phyloP scores from a whole-genome alignment of 2,329 filamentous ascomycete species.

The Alternaria angustiovoidea region DNA sequence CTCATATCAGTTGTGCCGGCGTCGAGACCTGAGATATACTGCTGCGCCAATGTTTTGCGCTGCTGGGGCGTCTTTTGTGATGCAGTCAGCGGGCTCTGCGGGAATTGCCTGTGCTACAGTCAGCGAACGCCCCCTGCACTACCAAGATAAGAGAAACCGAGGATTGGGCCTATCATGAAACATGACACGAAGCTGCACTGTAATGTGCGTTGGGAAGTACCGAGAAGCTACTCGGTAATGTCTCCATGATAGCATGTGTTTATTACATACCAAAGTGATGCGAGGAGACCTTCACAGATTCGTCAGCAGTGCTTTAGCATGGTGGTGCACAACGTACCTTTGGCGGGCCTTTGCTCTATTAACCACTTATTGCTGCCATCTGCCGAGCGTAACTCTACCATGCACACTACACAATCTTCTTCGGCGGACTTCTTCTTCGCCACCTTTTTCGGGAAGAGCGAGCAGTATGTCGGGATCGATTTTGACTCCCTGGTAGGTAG shows the following conservation, averaged over 20 bases:
- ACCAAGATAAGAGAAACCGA: slow-evolving; percentile 4
- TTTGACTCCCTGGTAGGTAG: slow-evolving; percentile 15
- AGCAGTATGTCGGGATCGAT: slow-evolving; percentile 37
- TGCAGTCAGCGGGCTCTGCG: slow-evolving; percentile 33
- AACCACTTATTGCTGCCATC: slow-evolving; percentile 39
- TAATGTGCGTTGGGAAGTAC: background rate
- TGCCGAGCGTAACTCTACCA: slow-evolving; percentile 31
- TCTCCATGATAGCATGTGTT: background rate
- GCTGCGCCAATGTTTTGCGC: slow-evolving; percentile 36
- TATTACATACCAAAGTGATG: slow-evolving; percentile 38
- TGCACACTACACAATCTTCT: slow-evolving; percentile 45
- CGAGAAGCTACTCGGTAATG: slow-evolving; percentile 2
- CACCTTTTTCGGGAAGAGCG: slow-evolving; percentile 47
- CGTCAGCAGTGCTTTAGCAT: slow-evolving; percentile 10
- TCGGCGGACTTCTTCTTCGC: slow-evolving; percentile 47
- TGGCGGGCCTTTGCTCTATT: slow-evolving; percentile 48
- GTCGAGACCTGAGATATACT: slow-evolving; percentile 30
- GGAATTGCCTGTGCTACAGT: slow-evolving; percentile 42
- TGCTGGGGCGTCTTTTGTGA: slow-evolving; percentile 25
- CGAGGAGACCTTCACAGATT: slow-evolving; percentile 28
- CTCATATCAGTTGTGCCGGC: slow-evolving; percentile 24
- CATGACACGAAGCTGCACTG: slow-evolving; percentile 3
- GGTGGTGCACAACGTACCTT: slow-evolving; percentile 31
- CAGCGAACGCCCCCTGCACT: slow-evolving; percentile 11
- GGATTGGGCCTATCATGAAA: slow-evolving; percentile 7